Conservation (phyloP, 352 stramenopile species). For the Pythium biforme region DNA sequence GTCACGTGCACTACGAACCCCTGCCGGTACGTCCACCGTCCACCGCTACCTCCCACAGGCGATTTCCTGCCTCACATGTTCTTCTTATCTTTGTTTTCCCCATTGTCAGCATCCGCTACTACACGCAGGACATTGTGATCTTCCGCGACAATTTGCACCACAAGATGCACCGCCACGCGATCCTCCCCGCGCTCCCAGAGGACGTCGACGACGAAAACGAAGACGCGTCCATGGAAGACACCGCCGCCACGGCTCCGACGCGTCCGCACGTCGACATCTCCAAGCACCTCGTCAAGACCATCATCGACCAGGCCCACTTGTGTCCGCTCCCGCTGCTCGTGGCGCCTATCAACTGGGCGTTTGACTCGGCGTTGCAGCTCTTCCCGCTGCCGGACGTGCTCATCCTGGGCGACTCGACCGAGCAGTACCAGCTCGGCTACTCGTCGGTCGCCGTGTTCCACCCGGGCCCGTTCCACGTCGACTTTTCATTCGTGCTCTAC, state of each 20-base stretch:
- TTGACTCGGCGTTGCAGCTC: conserved; percentile 90
- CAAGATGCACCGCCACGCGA: conserved; percentile 88
- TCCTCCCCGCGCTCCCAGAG: conserved; percentile 55
- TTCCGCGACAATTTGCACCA: conserved; percentile 91
- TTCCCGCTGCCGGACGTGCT: conserved; percentile 92
- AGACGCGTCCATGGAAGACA: conserved; percentile 33
- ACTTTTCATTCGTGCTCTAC: conserved; percentile 87
- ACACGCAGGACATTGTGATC: conserved; percentile 92
- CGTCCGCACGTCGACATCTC: conserved; percentile 63
- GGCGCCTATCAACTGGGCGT: conserved; percentile 93
- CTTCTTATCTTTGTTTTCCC: not conserved
- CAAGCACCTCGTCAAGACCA: conserved; percentile 85
- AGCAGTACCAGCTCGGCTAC: conserved; percentile 84
- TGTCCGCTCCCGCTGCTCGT: conserved; percentile 86
- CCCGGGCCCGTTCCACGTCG: conserved; percentile 76
- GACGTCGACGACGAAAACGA: conserved; percentile 31
- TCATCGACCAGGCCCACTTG: conserved; percentile 94
- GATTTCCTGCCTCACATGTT: no score
- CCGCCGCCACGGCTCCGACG: conserved; percentile 10
- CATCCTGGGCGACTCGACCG: conserved; percentile 77
- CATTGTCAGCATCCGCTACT: conserved; percentile 77
- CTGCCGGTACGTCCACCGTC: conserved; percentile 55
- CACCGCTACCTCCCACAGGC: no score
- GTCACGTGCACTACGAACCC: conserved; percentile 90
- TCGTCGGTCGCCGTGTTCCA: conserved; percentile 80